Evolutionary conservation across 371 early-diverging fungal species (phyloP).

Genomic region (Mortierella sp.): DNA sequence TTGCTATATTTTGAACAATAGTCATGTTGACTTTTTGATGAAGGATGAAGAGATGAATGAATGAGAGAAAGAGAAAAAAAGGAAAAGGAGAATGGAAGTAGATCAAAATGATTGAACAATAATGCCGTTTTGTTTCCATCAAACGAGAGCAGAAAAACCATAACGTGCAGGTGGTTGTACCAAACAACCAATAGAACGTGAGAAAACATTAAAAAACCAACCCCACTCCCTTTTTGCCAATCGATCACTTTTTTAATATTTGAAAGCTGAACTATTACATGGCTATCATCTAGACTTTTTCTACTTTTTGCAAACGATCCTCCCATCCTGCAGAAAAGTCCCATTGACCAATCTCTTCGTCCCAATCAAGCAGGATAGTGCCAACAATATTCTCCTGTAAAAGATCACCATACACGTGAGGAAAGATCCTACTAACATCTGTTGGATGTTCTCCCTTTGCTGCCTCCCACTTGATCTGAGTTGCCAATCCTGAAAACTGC

Average conservation of each 20-base stretch:
- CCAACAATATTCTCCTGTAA: conserved; percentile 23
- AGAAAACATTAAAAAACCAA: not conserved
- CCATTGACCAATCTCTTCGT: conserved; percentile 20
- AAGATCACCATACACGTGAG: conserved; percentile 54
- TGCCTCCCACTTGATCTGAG: conserved; percentile 47
- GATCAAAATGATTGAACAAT: not conserved
- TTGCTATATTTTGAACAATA: not conserved
- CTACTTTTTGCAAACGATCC: conserved; percentile 30
- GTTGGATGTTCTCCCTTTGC: conserved; percentile 42
- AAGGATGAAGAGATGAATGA: not conserved
- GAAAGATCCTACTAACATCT: conserved; percentile 45
- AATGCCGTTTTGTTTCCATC: conserved; percentile 4
- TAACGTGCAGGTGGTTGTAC: not conserved
- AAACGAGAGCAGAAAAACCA: not conserved
- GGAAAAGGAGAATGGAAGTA: not conserved
- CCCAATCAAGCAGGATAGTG: conserved; percentile 27
- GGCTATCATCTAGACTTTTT: not conserved
- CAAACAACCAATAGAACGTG: not conserved
- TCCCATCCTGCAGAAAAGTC: conserved; percentile 50
- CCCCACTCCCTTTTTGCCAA: not conserved
- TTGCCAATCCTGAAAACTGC: conserved; percentile 23
- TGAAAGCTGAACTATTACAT: not conserved
- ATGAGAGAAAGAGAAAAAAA: conserved; percentile 2
- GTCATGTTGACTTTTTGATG: not conserved
- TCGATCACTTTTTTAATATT: not conserved